Evolutionary conservation across 495 filamentous ascomycete species (phyloP).

Genomic region (Penicillium antarcticum): DNA sequence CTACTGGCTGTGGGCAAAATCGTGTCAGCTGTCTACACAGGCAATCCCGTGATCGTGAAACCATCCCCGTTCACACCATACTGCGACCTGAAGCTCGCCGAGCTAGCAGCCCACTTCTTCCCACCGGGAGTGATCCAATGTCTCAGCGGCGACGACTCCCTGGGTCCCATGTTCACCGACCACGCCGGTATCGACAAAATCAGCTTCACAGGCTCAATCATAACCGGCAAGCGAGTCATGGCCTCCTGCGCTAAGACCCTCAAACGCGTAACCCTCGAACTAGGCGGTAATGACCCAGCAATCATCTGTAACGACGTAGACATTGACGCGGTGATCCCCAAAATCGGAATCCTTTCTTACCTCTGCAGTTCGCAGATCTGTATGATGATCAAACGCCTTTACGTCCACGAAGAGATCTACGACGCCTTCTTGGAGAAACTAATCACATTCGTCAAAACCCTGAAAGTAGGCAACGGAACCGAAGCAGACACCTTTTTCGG

Average conservation of each 20-base stretch:
- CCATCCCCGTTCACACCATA: slow-evolving; percentile 67
- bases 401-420: slow-evolving; percentile 67
- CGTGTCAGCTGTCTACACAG: slow-evolving; percentile 52
- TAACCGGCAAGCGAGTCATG: slow-evolving; percentile 63
- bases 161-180: slow-evolving; percentile 55
- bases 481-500: slow-evolving; percentile 42
- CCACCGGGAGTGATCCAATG: slow-evolving; percentile 66
- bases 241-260: slow-evolving; percentile 56
- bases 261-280: slow-evolving; percentile 57
- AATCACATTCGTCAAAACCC: slow-evolving; percentile 50
- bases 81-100: slow-evolving; percentile 59
- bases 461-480: slow-evolving; percentile 47
- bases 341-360: slow-evolving; percentile 47
- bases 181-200: slow-evolving; percentile 66
- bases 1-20: slow-evolving; percentile 57
- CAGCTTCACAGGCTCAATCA: slow-evolving; percentile 64
- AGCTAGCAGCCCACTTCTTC: slow-evolving; percentile 57
- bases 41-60: slow-evolving; percentile 60
- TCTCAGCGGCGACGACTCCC: slow-evolving; percentile 61
- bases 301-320: slow-evolving; percentile 66
- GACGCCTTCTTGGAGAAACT: slow-evolving; percentile 55
- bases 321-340: slow-evolving; percentile 54
- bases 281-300: slow-evolving; percentile 67
- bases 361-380: slow-evolving; percentile 57
- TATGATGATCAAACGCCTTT: slow-evolving; percentile 62